Evolutionary conservation across 2,329 filamentous ascomycete species (phyloP).

Genomic region (Rhynchosporium secalis): DNA sequence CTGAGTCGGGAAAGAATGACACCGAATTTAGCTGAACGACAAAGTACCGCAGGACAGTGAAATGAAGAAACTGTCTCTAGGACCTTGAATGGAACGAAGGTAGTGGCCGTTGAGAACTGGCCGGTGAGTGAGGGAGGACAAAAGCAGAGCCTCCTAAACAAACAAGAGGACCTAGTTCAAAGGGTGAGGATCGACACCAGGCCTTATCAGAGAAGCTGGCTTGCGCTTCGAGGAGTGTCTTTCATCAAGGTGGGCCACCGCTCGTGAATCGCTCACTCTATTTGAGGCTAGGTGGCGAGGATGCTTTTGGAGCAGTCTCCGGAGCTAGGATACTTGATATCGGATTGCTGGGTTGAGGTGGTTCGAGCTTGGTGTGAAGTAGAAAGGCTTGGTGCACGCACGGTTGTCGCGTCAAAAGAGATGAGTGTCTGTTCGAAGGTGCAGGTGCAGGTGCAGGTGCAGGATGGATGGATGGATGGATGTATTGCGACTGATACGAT

Average conservation of each 20-base stretch:
- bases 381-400: background rate
- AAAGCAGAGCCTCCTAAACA: slow-evolving; percentile 10
- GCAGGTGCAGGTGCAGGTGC: background rate
- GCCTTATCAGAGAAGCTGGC: slow-evolving; percentile 13
- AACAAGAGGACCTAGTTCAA: background rate
- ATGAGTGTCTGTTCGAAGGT: slow-evolving; percentile 2
- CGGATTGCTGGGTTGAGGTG: slow-evolving; percentile 7
- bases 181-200: slow-evolving; percentile 14
- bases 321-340: slow-evolving; percentile 20
- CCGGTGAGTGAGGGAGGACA: slow-evolving; percentile 10
- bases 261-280: slow-evolving; percentile 18
- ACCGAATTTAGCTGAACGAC: slow-evolving; percentile 8
- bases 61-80: slow-evolving; percentile 21
- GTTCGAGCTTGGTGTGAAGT: slow-evolving; percentile 1
- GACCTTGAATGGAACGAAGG: slow-evolving; percentile 14
- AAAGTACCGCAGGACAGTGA: slow-evolving; percentile 9
- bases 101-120: slow-evolving; percentile 8
- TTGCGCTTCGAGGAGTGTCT: slow-evolving; percentile 15
- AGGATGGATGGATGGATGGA: background rate
- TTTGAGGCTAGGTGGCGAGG: slow-evolving; percentile 18
- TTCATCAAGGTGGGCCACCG: slow-evolving; percentile 16
- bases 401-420: slow-evolving; percentile 2
- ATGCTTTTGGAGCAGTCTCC: slow-evolving; percentile 14
- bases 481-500: background rate
- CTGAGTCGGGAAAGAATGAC: slow-evolving; percentile 10